A percentile compares a stretch with the other conserved stretches of the same genome.
Evolutionary conservation across 306 rosid genomes (phyloP).

Genomic region (Alnus rubra): DNA sequence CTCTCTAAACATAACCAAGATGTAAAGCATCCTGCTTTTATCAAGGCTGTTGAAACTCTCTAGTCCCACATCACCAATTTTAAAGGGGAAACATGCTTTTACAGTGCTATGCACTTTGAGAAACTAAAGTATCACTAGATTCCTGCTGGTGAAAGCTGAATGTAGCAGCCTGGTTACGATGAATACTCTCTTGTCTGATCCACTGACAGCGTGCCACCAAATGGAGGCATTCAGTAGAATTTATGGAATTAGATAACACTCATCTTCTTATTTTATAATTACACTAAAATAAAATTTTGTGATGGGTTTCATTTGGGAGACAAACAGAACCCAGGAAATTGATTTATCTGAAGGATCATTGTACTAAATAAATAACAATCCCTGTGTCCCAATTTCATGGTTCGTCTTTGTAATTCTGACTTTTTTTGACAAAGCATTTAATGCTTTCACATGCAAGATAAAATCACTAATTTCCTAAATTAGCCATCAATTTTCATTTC

Average conservation of each 20-base stretch:
- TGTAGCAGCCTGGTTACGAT: conserved; percentile 13
- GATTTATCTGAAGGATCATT: neutral
- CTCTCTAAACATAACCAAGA: neutral
- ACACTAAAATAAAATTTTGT: neutral
- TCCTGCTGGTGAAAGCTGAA: conserved; percentile 3
- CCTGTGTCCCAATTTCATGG: neutral
- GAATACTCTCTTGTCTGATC: conserved; percentile 17
- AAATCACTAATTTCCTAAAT: neutral
- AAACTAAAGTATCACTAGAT: conserved; percentile 9
- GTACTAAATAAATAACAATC: neutral
- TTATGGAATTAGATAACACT: conserved; percentile 20
- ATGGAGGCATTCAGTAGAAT: conserved; percentile 10
- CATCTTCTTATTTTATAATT: conserved; percentile 12
- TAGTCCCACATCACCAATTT: neutral
- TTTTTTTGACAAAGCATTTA: neutral
- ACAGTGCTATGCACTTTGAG: neutral
- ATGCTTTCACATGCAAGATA: neutral
- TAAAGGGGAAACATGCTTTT: neutral
- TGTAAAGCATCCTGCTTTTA: conserved; percentile 21
- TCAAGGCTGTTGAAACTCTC: conserved; percentile 20
- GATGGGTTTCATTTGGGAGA: neutral
- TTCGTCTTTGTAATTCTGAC: neutral
- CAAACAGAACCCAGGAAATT: neutral
- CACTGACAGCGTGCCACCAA: conserved; percentile 1
- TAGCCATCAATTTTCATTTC: neutral